Base-by-base conservation (phyloP, 73 alveolate genomes). In the Strombidium stylifer region DNA sequence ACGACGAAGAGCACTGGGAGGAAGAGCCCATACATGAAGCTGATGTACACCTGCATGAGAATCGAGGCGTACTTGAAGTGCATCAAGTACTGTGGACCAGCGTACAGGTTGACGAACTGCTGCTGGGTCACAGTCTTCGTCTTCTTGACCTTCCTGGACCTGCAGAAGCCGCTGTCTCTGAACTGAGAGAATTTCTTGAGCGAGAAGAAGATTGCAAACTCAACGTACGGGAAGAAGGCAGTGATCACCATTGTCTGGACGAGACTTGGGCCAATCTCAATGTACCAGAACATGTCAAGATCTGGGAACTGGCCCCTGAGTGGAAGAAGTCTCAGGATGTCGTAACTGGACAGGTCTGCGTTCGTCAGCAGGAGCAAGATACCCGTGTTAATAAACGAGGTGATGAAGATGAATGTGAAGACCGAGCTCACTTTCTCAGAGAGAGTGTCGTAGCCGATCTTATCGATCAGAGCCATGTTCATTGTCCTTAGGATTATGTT, bases 281-380 rank as follows among this genome's bases (percentile, higher is more conserved):
- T 23, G 49, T 72, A 81, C 92, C 92, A 81, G 28, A 56, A 31
- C 14, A 55, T 59, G 32, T 41, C 54, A 46, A 80, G 71, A 32
- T 80, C 91, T 11, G 60, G 23, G 64, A 67, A 80, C 24, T 49
- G 59, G 5, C 91, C 91, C 37, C 67, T 66, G 36, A 80, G 62
- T 6, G n/a, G n/a, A n/a, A n/a, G n/a, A n/a, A n/a, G n/a, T n/a
- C n/a, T n/a, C n/a, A n/a, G n/a, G n/a, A n/a, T n/a, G n/a, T n/a
- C n/a, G n/a, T n/a, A n/a, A 79, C 90, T 84, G 70, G 11, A 40
- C 14, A 59, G 32, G 30, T 66, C 58, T n/a, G 89, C 82, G 30
- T 77, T 64, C 47, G 67, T 72, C 18, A 77, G n/a, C 28, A 77
- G 37, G 5, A 77, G 32, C 24, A 77, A 27, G 27, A 67, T 41